Conservation (phyloP, 306 rosid species). For the Gillenia trifoliata region DNA sequence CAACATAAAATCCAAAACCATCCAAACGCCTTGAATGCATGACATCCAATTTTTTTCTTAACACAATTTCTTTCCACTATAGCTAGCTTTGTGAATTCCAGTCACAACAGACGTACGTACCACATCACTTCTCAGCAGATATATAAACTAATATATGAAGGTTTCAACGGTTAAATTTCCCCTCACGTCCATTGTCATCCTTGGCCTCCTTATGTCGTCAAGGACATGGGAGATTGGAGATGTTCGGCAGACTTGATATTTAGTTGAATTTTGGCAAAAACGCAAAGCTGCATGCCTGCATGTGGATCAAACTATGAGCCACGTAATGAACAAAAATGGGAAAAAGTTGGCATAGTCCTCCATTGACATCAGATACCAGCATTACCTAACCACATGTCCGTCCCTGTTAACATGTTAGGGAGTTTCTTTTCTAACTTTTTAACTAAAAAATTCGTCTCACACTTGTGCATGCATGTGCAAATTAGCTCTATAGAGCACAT, state of each 20-base stretch:
- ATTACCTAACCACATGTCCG: conserved; percentile 26
- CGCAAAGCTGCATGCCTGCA: not conserved
- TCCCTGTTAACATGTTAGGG: not conserved
- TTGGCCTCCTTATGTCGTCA: not conserved
- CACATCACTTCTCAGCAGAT: not conserved
- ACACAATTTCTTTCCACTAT: not conserved
- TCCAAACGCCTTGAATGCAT: not conserved
- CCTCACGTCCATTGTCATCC: not conserved
- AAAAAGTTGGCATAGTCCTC: not conserved
- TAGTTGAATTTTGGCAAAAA: not conserved
- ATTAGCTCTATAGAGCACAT: not conserved
- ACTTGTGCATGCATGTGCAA: not conserved
- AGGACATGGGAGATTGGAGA: not conserved
- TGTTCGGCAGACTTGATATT: not conserved
- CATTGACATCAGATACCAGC: conserved; percentile 27
- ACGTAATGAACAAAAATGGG: conserved; percentile 17
- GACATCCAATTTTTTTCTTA: not conserved
- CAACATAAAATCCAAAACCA: not conserved
- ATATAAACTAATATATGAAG: not conserved
- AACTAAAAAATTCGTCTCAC: not conserved
- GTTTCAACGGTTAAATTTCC: not conserved
- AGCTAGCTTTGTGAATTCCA: not conserved
- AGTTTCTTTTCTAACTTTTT: not conserved
- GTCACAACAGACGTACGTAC: not conserved
- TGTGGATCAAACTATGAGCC: not conserved